A percentile compares a stretch with the other conserved stretches of the same genome.
Evolutionary conservation across 2,329 filamentous ascomycete species (phyloP).

Genomic region (Exserohilum rostratum): DNA sequence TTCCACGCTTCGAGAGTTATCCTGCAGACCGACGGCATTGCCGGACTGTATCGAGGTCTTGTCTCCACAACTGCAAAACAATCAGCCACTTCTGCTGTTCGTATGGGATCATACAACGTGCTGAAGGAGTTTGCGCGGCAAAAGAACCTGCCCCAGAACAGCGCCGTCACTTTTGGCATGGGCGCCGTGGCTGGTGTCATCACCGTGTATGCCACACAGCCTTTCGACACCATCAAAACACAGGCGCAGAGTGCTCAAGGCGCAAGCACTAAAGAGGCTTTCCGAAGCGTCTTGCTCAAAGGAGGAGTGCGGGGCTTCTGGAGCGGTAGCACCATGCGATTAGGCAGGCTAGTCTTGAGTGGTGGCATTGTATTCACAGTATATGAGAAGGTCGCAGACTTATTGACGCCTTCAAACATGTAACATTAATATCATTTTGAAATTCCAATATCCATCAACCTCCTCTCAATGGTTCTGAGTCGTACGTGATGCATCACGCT

Average conservation of each 20-base stretch:
- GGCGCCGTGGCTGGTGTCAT: constrained; percentile 39
- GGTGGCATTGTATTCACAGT: constrained; percentile 42
- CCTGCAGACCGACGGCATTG: constrained; percentile 50
- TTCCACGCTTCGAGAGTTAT: constrained; percentile 34
- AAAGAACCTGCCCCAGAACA: constrained; percentile 29
- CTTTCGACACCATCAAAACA: constrained; percentile 54
- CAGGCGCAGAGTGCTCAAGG: constrained; percentile 43
- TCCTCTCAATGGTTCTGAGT: too few species aligned
- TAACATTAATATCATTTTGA: not conserved
- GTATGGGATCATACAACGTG: constrained; percentile 59
- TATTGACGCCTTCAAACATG: constrained; percentile 10
- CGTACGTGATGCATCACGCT: not conserved
- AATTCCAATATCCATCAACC: not conserved
- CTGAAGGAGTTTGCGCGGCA: constrained; percentile 46
- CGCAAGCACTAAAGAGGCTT: constrained; percentile 31
- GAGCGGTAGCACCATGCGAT: constrained; percentile 39
- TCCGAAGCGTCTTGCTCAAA: constrained; percentile 29
- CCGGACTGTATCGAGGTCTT: constrained; percentile 55
- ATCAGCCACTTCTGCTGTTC: constrained; percentile 54
- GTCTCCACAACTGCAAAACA: constrained; percentile 57
- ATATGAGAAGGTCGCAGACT: constrained; percentile 37
- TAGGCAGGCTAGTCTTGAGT: constrained; percentile 38
- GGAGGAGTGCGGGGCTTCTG: constrained; percentile 36
- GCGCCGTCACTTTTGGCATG: constrained; percentile 31
- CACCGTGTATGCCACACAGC: constrained; percentile 53